Evolutionary conservation across 2,329 filamentous ascomycete genomes (phyloP).

Genomic region (Pyrenophora teres): DNA sequence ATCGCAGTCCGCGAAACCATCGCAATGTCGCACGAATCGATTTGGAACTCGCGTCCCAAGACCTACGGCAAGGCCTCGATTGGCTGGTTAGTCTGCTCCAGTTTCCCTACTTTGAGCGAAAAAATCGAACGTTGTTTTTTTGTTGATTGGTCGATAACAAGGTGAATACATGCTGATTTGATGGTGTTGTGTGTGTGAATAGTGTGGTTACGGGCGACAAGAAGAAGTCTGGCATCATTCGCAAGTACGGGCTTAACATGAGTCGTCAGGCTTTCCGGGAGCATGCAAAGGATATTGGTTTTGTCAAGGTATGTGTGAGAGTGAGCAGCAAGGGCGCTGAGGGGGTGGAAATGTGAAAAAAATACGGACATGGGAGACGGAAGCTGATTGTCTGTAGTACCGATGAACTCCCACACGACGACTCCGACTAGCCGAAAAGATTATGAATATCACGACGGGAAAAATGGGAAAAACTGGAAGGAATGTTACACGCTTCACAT

Average conservation of each 20-base stretch:
- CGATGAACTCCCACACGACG: neutral
- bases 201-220: conserved; percentile 37
- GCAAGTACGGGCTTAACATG: conserved; percentile 95
- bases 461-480: too few relatives aligned
- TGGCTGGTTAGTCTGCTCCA: conserved; percentile 67
- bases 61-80: conserved; percentile 95
- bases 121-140: too few relatives aligned
- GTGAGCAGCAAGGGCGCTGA: too few relatives aligned
- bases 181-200: neutral
- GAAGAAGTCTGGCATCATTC: conserved; percentile 82
- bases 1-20: neutral
- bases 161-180: neutral
- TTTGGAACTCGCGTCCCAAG: conserved; percentile 97
- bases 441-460: too few relatives aligned
- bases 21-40: conserved; percentile 48
- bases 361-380: neutral
- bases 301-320: conserved; percentile 61
- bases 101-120: too few relatives aligned
- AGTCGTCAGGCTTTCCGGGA: conserved; percentile 71
- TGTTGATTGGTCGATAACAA: too few relatives aligned
- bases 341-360: too few relatives aligned
- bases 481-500: too few relatives aligned
- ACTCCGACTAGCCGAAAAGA: too few relatives aligned
- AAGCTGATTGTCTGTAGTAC: neutral
- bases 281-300: conserved; percentile 68